Base-by-base conservation (phyloP, 768 basidiomycete genomes). In the Suillus subalutaceus region DNA sequence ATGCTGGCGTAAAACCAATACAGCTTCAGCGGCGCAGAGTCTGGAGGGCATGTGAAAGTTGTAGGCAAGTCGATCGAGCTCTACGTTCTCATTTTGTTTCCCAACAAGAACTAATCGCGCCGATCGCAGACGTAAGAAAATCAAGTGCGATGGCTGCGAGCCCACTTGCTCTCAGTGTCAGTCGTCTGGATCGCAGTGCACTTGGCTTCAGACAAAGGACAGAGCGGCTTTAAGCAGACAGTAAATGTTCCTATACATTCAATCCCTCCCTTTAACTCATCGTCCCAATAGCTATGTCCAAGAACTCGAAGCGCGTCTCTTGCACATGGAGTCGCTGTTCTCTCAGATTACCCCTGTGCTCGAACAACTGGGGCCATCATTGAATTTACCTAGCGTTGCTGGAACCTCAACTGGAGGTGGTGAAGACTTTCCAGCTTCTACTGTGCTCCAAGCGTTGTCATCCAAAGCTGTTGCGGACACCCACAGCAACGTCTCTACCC, bases 131-230 rank as follows among this genome's bases (percentile, higher is more conserved):
- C 88, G 92, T 70, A 94, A 94, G 86, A 95, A 95, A 84, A 94
- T 95, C 75, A 95, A 95, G 77, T 95, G 93, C 78, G 93, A 95
- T 80, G 93, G 93, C 69, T 86, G 82, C 72, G 93, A 95, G 74
- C 93, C 93, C 15, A 90, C 89, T 13, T 95, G 93, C 71, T 90
- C 91, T 0, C 93, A 94, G 73, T 95, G 93, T 73, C 75, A 86
- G 20, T 80, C 86, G 52, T 90, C 92, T 8, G 88, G 87, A 56
- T 90, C 91, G 1, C 86, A 88, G 70, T 95, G 93, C 74, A 92
- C 91, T 53, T 95, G 93, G 93, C 82, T 94, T 52, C 93, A 95
- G 79, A 95, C 93, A 7, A 94, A 93, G 80, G 93, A 95, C 78
- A 88, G 93, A 72, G 93, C 93, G 30, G 93, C 93, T 6, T 80